Conservation (phyloP, 2,329 filamentous ascomycete genomes). For the Pestalotiopsis sp. region DNA sequence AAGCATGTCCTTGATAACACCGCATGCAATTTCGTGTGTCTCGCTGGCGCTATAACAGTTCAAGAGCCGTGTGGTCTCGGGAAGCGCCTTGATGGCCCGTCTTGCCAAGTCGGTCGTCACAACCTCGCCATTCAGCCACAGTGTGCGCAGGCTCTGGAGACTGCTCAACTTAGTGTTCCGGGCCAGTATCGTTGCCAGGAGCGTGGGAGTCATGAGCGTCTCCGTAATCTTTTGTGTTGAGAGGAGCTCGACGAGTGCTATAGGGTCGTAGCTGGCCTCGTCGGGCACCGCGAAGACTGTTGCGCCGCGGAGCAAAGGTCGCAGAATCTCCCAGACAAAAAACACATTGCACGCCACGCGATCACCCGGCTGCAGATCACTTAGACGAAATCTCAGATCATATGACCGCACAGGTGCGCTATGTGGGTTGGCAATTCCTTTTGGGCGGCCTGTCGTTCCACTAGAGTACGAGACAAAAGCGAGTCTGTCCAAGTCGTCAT, state of each 20-base stretch:
- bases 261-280: constrained; percentile 76
- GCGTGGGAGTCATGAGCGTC: constrained; percentile 81
- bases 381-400: constrained; percentile 70
- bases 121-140: constrained; percentile 85
- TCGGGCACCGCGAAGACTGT: constrained; percentile 78
- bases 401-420: constrained; percentile 75
- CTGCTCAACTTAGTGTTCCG: constrained; percentile 68
- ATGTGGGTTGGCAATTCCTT: constrained; percentile 81
- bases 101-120: constrained; percentile 77
- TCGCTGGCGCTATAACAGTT: constrained; percentile 85
- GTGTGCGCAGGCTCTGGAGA: constrained; percentile 66
- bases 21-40: constrained; percentile 79
- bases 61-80: constrained; percentile 65
- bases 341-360: constrained; percentile 88
- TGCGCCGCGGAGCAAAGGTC: constrained; percentile 74
- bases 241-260: constrained; percentile 72
- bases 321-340: constrained; percentile 83
- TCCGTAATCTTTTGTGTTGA: constrained; percentile 70
- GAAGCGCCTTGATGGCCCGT: constrained; percentile 68
- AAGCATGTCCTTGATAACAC: constrained; percentile 71
- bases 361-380: constrained; percentile 71
- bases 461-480: constrained; percentile 83
- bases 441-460: constrained; percentile 74
- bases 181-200: constrained; percentile 73
- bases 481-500: constrained; percentile 72